Base-by-base conservation (phyloP, 768 basidiomycete species). In the Agaricus blazei region DNA sequence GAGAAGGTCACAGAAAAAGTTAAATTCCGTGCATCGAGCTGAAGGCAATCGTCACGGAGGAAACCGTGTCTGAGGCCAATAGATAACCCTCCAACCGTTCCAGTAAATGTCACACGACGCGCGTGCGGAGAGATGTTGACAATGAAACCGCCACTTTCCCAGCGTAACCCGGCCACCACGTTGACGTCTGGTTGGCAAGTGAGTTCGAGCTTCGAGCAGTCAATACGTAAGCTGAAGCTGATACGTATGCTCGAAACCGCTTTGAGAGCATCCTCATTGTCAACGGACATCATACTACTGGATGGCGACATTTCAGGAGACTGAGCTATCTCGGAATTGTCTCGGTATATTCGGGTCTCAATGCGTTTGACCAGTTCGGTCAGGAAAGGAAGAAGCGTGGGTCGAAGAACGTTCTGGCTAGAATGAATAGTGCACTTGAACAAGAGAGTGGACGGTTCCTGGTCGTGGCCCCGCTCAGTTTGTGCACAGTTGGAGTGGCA, bases 121-220 rank as follows among this genome's bases (percentile, higher is more conserved):
- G 83, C 82, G 2, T 85, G 85, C 1, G 93, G 88, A 37, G 86
- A 82, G 40, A 92, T 73, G 62, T 84, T 89, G 52, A 94, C 68
- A 48, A 93, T 72, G 64, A 98, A 94, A 0, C 93, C 94, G 41
- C 96, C 96, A 61, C 90, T 95, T 52, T 96, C 88, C 96, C 96
- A 98, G 46, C 90, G 81, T 34, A 97, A 65, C 1, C 87, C 87
- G 12, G 90, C 92, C 41, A 88, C 78, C n/a, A 97, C 95, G 59
- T 95, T 93, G 50, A 93, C 91, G 63, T 94, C 92, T 0, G 93
- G 93, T 58, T 86, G 84, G 61, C 96, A 98, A 0, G 89, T 91
- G 27, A 98, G 72, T 56, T 89, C 85, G 48, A 98, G 77, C 52
- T 80, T 85, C 0, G 96, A 98, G 64, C 87, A 81, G 64, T 98